These are phyloP conservation scores for Biscogniauxia marginata DNA, from an alignment of 2,329 filamentous ascomycete species.

Conservation along the genomic window DNA sequence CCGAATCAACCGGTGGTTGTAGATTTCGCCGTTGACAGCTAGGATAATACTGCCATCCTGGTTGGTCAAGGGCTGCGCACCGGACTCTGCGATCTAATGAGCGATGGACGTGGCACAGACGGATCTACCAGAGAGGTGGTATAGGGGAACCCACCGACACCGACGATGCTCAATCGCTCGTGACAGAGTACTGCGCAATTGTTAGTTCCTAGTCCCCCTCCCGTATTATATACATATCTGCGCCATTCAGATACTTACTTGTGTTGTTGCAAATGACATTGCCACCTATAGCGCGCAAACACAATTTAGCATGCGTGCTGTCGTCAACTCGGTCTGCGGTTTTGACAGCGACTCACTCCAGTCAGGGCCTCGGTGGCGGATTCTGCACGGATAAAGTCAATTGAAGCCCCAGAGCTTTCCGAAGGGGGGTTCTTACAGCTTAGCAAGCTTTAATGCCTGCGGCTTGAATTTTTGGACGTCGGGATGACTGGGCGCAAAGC, in stretches of 20 bases:
- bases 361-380: conserved; percentile 95
- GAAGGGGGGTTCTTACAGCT: conserved; percentile 67
- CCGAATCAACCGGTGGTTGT: conserved; percentile 95
- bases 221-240: neutral
- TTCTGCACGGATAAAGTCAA: conserved; percentile 54
- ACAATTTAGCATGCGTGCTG: conserved; percentile 21
- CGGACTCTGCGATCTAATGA: conserved; percentile 64
- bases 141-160: conserved; percentile 70
- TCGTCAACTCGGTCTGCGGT: conserved; percentile 4
- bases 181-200: conserved; percentile 76
- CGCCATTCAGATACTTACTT: too few relatives aligned
- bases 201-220: conserved; percentile 26
- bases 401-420: conserved; percentile 23
- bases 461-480: conserved; percentile 97
- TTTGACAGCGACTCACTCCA: conserved; percentile 73
- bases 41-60: conserved; percentile 84
- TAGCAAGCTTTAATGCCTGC: conserved; percentile 86
- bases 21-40: conserved; percentile 99
- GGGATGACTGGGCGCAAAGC: conserved; percentile 62
- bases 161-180: conserved; percentile 96
- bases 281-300: conserved; percentile 59
- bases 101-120: conserved; percentile 4
- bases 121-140: conserved; percentile 8
- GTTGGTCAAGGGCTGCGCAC: conserved; percentile 93
- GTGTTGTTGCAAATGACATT: conserved; percentile 88